Percentiles rank a stretch among this genome's conserved stretches.
Evolutionary conservation across 176 grass and related monocot genomes (phyloP).

Genomic region (Oryza nivara): DNA sequence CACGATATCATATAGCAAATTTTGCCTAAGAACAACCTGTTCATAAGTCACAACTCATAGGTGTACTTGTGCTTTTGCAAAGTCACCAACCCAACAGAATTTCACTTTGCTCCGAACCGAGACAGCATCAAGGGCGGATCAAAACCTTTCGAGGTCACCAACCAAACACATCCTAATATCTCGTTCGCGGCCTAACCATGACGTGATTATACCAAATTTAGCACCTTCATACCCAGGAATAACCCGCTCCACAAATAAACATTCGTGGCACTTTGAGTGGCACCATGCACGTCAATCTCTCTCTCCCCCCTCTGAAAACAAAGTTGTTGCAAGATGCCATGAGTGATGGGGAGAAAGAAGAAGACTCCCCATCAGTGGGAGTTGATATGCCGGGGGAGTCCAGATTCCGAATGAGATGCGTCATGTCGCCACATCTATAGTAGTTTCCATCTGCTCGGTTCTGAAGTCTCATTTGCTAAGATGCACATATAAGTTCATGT

Average conservation of each 20-base stretch:
- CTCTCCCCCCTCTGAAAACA: background rate
- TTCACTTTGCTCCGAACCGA: background rate
- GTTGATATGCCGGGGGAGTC: conserved; percentile 10
- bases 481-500: background rate
- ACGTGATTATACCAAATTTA: conserved; percentile 1
- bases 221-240: conserved; percentile 20
- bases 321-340: background rate
- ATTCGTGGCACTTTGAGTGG: background rate
- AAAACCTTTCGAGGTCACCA: background rate
- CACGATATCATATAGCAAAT: too few relatives aligned
- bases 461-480: background rate
- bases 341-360: conserved; percentile 39
- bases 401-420: conserved; percentile 28
- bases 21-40: too few relatives aligned
- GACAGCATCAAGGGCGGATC: background rate
- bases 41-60: background rate
- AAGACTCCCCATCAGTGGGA: conserved; percentile 23
- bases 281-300: conserved; percentile 11
- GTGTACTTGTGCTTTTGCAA: background rate
- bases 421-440: conserved; percentile 29
- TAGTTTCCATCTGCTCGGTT: conserved; percentile 19
- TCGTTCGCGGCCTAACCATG: conserved; percentile 3
- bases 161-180: background rate
- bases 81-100: background rate
- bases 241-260: conserved; percentile 7